Percentiles rank a stretch among this genome's conserved stretches.
These are phyloP conservation scores for Solanum piurae DNA, from an alignment of 257 asterid genomes.

Conservation along the genomic window DNA sequence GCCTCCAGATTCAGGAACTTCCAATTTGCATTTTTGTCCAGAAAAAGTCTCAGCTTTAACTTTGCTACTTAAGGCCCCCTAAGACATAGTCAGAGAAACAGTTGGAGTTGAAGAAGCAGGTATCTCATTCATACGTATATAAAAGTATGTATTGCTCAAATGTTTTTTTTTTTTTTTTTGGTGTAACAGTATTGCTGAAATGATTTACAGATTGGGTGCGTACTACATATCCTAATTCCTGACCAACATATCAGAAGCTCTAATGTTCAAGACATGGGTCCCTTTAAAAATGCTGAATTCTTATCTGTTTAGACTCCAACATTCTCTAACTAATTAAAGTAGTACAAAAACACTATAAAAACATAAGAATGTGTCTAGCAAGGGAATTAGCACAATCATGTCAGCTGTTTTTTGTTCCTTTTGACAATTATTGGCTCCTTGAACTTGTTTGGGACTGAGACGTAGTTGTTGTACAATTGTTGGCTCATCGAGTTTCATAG, in stretches of 20 bases:
- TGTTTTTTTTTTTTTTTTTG: background rate
- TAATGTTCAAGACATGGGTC: background rate
- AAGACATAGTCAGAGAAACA: constrained; percentile 5
- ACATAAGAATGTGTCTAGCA: background rate
- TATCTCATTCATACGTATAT: background rate
- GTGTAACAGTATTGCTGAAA: background rate
- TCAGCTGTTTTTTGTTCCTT: background rate
- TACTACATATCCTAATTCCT: background rate
- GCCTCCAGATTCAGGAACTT: constrained; percentile 61
- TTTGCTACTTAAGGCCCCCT: constrained; percentile 29
- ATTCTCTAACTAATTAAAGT: background rate
- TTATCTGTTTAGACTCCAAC: background rate
- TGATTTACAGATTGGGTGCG: background rate
- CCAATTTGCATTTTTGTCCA: constrained; percentile 23
- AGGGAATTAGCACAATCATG: background rate
- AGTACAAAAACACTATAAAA: background rate
- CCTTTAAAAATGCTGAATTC: background rate
- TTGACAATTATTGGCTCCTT: background rate
- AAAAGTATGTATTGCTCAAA: background rate
- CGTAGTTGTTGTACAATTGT: background rate
- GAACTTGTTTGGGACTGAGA: background rate
- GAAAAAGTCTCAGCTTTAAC: constrained; percentile 19
- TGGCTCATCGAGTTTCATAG: background rate
- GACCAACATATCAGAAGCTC: background rate
- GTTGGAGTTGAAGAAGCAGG: background rate